Conservation (phyloP, 2,329 filamentous ascomycete genomes). For the Aureobasidium sp. region DNA sequence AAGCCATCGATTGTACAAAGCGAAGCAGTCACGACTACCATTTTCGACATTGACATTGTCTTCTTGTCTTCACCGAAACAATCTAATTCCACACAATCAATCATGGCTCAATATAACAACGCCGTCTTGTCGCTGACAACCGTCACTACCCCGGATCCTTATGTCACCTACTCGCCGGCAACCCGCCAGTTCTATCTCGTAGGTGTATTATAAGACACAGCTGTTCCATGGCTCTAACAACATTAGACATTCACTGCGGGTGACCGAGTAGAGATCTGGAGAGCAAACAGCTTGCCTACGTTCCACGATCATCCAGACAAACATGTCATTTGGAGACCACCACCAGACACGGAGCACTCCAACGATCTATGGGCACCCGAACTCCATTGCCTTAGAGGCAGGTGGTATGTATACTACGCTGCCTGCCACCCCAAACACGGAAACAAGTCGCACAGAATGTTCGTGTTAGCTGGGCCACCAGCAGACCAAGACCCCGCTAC, state of each 20-base stretch:
- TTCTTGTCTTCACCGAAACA: background rate
- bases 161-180: slow-evolving; percentile 32
- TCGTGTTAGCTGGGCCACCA: slow-evolving; percentile 38
- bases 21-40: background rate
- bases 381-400: slow-evolving; percentile 44
- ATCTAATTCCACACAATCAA: background rate
- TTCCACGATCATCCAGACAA: slow-evolving; percentile 34
- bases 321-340: slow-evolving; percentile 36
- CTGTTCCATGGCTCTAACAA: background rate
- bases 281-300: slow-evolving; percentile 33
- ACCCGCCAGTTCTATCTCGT: slow-evolving; percentile 40
- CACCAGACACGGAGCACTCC: slow-evolving; percentile 37
- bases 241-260: slow-evolving; percentile 38
- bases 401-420: slow-evolving; percentile 50
- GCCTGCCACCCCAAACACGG: slow-evolving; percentile 36
- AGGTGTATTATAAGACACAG: background rate
- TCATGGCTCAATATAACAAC: slow-evolving; percentile 24
- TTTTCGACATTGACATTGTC: background rate
- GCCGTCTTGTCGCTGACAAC: slow-evolving; percentile 38
- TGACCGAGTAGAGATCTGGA: slow-evolving; percentile 40
- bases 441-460: slow-evolving; percentile 41
- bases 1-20: background rate
- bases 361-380: slow-evolving; percentile 51
- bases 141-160: slow-evolving; percentile 38
- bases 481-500: slow-evolving; percentile 25